Conservation (phyloP, 768 basidiomycete genomes). For the Tulasnella sp. region DNA sequence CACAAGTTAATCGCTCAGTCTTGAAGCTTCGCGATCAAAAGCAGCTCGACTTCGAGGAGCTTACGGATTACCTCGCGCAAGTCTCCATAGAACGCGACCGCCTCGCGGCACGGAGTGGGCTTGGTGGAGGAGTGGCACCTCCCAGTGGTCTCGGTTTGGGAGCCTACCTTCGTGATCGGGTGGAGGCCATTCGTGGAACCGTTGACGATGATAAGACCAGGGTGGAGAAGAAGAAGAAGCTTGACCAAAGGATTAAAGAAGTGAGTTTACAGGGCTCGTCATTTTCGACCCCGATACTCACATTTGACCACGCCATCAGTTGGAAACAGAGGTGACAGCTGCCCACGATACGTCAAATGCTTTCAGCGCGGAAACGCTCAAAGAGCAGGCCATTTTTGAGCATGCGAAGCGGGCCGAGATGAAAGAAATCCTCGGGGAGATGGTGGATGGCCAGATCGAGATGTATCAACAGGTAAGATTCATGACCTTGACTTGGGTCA, state of each 20-base stretch:
- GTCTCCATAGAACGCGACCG: conserved; percentile 90
- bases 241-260: conserved; percentile 95
- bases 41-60: conserved; percentile 96
- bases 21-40: conserved; percentile 96
- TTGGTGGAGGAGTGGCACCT: conserved; percentile 60
- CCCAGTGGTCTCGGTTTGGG: conserved; percentile 65
- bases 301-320: conserved; percentile 43
- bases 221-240: conserved; percentile 87
- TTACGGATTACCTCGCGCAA: conserved; percentile 91
- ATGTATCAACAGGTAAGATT: neutral
- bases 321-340: conserved; percentile 93
- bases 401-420: conserved; percentile 89
- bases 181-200: conserved; percentile 79
- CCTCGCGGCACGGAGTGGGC: conserved; percentile 75
- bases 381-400: conserved; percentile 88
- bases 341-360: conserved; percentile 95
- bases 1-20: conserved; percentile 88
- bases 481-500: neutral
- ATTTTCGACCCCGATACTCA: neutral
- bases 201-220: conserved; percentile 90
- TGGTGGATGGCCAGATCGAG: conserved; percentile 93
- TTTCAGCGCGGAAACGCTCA: conserved; percentile 90
- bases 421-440: conserved; percentile 87
- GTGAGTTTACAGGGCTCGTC: conserved; percentile 39
- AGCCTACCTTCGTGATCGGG: conserved; percentile 86